phyloP scores from a whole-genome alignment of 2,329 filamentous ascomycete species.

The Aureobasidium namibiae region DNA sequence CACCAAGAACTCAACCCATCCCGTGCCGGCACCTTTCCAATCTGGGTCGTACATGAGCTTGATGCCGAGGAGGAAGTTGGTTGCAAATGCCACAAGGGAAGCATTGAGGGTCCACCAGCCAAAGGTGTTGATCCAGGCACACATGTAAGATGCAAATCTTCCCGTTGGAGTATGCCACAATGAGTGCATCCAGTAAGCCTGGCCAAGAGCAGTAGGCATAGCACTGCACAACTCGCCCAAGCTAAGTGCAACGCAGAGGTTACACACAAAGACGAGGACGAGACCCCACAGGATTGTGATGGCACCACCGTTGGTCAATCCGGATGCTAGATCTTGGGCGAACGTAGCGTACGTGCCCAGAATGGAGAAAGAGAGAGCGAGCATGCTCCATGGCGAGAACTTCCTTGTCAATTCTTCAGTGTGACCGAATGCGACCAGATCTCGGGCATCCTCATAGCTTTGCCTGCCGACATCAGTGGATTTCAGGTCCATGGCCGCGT shows the following conservation, averaged over 20 bases:
- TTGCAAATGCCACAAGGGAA: slow-evolving; percentile 51
- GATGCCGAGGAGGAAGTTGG: slow-evolving; percentile 49
- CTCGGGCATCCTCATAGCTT: slow-evolving; percentile 28
- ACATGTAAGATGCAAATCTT: slow-evolving; percentile 47
- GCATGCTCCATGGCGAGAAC: slow-evolving; percentile 49
- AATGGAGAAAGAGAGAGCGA: slow-evolving; percentile 49
- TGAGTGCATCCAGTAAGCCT: slow-evolving; percentile 49
- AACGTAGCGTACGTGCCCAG: slow-evolving; percentile 52
- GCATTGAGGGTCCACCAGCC: slow-evolving; percentile 52
- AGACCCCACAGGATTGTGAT: slow-evolving; percentile 50
- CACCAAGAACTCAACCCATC: slow-evolving; percentile 49
- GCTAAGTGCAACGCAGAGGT: slow-evolving; percentile 45
- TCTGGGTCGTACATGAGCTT: slow-evolving; percentile 44
- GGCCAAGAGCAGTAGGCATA: slow-evolving; percentile 53
- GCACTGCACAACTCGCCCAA: slow-evolving; percentile 49
- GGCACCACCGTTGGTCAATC: slow-evolving; percentile 47
- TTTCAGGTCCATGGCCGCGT: not conserved
- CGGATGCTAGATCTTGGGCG: slow-evolving; percentile 44
- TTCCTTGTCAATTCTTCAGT: slow-evolving; percentile 37
- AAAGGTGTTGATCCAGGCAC: slow-evolving; percentile 53
- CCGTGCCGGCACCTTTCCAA: slow-evolving; percentile 37
- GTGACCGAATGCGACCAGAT: slow-evolving; percentile 36
- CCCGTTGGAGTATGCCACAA: slow-evolving; percentile 34
- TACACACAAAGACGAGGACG: slow-evolving; percentile 44
- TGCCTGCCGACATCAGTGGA: not conserved